phyloP scores from a whole-genome alignment of 345 rosid genomes.

The Physaria fendleri region DNA sequence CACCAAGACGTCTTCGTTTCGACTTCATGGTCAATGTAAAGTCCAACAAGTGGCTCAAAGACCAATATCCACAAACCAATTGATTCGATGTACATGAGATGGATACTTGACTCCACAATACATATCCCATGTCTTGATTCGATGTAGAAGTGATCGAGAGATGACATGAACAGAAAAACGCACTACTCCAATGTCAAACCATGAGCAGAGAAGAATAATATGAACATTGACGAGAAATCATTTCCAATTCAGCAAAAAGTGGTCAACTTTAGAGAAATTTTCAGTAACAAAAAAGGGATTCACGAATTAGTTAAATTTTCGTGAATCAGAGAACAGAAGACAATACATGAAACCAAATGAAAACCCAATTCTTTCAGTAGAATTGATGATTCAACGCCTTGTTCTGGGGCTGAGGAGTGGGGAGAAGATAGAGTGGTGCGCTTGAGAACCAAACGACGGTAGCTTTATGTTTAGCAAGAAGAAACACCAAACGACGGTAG shows the following conservation, averaged over 20 bases:
- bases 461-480: not conserved
- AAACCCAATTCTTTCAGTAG: not conserved
- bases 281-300: not conserved
- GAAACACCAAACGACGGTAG: conserved; percentile 3
- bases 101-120: conserved; percentile 28
- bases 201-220: conserved; percentile 4
- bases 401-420: not conserved
- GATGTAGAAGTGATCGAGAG: no score
- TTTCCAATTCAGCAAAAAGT: not conserved
- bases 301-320: not conserved
- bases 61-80: conserved; percentile 17
- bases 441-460: not conserved
- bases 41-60: conserved; percentile 9
- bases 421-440: not conserved
- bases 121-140: conserved; percentile 33
- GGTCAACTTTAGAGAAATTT: not conserved
- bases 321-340: not conserved
- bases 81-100: conserved; percentile 19
- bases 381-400: not conserved
- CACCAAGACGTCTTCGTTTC: conserved; percentile 20
- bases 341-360: not conserved
- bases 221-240: not conserved
- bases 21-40: conserved; percentile 22
- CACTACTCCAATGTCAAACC: not conserved
- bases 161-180: not conserved